Conservation (phyloP, 331 rosid species). For the Rhamnella rubrinervis region DNA sequence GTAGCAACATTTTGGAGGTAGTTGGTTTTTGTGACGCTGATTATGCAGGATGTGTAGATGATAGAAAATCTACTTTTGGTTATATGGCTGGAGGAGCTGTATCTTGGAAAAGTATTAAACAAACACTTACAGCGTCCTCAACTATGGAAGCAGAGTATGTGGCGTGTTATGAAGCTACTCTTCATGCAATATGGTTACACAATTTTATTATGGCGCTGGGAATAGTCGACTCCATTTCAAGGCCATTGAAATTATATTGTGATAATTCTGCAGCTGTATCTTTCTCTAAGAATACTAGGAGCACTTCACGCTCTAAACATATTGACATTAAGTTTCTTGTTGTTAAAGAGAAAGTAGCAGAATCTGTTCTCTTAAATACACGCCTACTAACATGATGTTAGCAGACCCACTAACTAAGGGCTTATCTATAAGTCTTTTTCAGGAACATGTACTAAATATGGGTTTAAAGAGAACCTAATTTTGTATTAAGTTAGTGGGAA, state of each 20-base stretch:
- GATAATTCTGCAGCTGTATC: background rate
- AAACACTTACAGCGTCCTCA: background rate
- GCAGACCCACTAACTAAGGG: background rate
- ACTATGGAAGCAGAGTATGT: background rate
- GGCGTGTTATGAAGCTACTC: background rate
- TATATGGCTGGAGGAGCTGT: background rate
- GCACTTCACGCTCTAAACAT: no score
- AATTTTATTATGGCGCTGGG: background rate
- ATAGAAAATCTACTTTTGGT: background rate
- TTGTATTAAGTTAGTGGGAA: no score
- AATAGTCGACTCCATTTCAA: background rate
- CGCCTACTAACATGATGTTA: background rate
- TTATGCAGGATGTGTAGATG: background rate
- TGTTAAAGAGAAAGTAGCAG: background rate
- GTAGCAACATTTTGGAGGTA: background rate
- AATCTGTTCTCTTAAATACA: background rate
- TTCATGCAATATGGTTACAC: background rate
- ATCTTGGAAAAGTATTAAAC: background rate
- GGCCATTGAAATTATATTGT: background rate
- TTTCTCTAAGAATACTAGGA: background rate
- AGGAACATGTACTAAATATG: background rate
- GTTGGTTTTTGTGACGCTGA: background rate
- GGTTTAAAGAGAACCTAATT: background rate
- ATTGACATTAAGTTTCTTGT: background rate
- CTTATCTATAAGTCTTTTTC: background rate